A percentile compares a stretch with the other conserved stretches of the same genome.
These are phyloP conservation scores for Cladobotryum mycophilum DNA, from an alignment of 2,329 filamentous ascomycete species.

Conservation along the genomic window DNA sequence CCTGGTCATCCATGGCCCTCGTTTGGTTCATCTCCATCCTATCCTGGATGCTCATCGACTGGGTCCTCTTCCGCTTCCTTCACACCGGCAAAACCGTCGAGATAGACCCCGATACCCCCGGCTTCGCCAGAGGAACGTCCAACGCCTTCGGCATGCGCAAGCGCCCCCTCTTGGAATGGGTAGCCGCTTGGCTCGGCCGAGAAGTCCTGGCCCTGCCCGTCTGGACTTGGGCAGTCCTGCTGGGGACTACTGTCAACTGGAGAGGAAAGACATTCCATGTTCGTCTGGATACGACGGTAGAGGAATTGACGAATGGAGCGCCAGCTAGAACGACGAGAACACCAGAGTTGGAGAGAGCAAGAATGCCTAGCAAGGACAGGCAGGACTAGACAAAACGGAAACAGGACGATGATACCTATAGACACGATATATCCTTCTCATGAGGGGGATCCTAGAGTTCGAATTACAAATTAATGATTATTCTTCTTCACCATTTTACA, in stretches of 20 bases:
- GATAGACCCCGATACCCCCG: slow-evolving; percentile 64
- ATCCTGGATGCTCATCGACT: slow-evolving; percentile 71
- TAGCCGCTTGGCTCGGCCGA: slow-evolving; percentile 76
- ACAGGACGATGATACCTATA: not conserved
- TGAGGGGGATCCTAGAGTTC: too few relatives aligned
- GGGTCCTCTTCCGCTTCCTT: slow-evolving; percentile 64
- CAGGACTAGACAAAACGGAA: slow-evolving; percentile 14
- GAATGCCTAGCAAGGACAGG: slow-evolving; percentile 21
- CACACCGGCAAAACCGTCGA: slow-evolving; percentile 69
- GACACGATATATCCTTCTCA: too few relatives aligned
- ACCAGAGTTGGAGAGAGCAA: slow-evolving; percentile 18
- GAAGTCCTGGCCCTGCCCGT: slow-evolving; percentile 80
- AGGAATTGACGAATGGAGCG: slow-evolving; percentile 25
- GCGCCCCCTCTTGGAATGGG: slow-evolving; percentile 63
- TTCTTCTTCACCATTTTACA: too few relatives aligned
- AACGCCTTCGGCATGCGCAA: slow-evolving; percentile 33
- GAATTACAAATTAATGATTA: too few relatives aligned
- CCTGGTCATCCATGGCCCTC: slow-evolving; percentile 59
- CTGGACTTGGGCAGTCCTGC: slow-evolving; percentile 83
- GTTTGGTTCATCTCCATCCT: slow-evolving; percentile 62
- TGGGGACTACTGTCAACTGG: slow-evolving; percentile 86
- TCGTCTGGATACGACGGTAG: slow-evolving; percentile 75
- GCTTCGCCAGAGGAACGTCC: slow-evolving; percentile 54
- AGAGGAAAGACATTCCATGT: slow-evolving; percentile 77
- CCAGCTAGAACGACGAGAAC: slow-evolving; percentile 10